Evolutionary conservation across 805 yeast genomes (phyloP).

Genomic region (Candida adriatica): DNA sequence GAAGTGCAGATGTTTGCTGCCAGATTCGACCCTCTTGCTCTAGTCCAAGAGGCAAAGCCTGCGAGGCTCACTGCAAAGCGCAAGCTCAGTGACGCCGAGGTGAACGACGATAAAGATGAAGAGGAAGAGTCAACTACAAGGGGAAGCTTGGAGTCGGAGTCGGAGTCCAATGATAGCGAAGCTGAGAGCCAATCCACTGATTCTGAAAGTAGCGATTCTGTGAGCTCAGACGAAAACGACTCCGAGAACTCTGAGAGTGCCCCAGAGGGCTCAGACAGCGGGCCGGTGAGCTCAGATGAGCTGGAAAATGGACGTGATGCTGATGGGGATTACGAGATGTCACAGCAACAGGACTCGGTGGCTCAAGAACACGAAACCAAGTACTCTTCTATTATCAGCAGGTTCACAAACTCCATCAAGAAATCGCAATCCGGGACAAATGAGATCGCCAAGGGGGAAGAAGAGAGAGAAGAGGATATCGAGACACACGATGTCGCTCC

Average conservation of each 20-base stretch:
- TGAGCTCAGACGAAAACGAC: constrained; percentile 8
- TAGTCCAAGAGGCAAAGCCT: constrained; percentile 6
- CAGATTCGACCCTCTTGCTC: constrained; percentile 48
- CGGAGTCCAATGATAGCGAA: constrained; percentile 12
- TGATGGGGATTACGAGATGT: constrained; percentile 11
- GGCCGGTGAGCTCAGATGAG: too few relatives aligned
- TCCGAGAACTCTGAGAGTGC: constrained; percentile 10
- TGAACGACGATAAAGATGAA: constrained; percentile 6
- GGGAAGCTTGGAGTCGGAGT: background rate
- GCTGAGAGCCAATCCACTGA: constrained; percentile 17
- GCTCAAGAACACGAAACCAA: constrained; percentile 28
- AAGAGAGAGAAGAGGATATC: constrained; percentile 20
- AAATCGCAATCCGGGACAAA: constrained; percentile 9
- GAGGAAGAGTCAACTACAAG: constrained; percentile 1
- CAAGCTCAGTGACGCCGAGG: constrained; percentile 15
- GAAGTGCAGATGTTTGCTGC: constrained; percentile 46
- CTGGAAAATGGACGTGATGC: constrained; percentile 3
- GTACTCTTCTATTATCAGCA: constrained; percentile 43
- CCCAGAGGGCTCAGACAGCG: constrained; percentile 3
- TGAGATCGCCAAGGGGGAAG: constrained; percentile 17
- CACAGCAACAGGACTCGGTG: constrained; percentile 15
- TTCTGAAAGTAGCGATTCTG: constrained; percentile 18
- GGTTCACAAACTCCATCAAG: constrained; percentile 41
- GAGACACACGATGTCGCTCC: constrained; percentile 50
- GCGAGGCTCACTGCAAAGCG: constrained; percentile 13